phyloP scores from a whole-genome alignment of 371 early-diverging fungal genomes.

The Apophysomyces trapeziformis region DNA sequence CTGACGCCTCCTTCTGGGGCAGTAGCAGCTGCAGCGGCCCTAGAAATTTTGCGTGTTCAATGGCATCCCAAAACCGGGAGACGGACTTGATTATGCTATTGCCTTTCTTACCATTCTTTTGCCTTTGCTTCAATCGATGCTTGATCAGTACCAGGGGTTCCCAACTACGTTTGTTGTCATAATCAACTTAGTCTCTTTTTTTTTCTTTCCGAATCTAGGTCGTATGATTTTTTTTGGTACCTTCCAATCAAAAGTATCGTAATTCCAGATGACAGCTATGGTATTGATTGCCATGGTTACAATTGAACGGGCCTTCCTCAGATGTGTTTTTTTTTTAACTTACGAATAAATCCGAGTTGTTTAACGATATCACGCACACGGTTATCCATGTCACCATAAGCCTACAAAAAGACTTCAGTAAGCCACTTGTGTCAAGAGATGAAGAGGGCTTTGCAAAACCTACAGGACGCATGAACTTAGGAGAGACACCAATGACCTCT shows the following conservation, averaged over 20 bases:
- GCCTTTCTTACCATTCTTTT: slow-evolving; percentile 20
- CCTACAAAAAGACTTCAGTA: slow-evolving; percentile 27
- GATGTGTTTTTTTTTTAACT: not conserved
- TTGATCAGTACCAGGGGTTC: slow-evolving; percentile 15
- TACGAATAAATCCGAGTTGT: slow-evolving; percentile 47
- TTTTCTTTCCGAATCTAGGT: not conserved
- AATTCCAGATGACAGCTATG: slow-evolving; percentile 24
- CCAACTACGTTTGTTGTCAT: slow-evolving; percentile 7
- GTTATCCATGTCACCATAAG: slow-evolving; percentile 62
- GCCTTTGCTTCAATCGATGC: slow-evolving; percentile 30
- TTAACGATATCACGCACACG: slow-evolving; percentile 55
- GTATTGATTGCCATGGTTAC: too few relatives aligned
- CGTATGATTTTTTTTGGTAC: not conserved
- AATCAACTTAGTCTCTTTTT: not conserved
- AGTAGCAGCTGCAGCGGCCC: slow-evolving; percentile 31
- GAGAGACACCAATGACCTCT: slow-evolving; percentile 53
- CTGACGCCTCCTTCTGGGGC: slow-evolving; percentile 42
- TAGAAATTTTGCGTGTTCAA: not conserved
- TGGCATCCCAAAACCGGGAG: too few relatives aligned
- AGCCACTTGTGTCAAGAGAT: not conserved
- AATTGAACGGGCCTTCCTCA: too few relatives aligned
- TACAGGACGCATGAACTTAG: slow-evolving; percentile 31
- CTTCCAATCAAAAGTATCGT: slow-evolving; percentile 28
- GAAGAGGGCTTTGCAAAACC: not conserved
- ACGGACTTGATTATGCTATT: not conserved